These are phyloP conservation scores for Fragaria iinumae DNA, from an alignment of 306 rosid genomes.

Conservation along the genomic window DNA sequence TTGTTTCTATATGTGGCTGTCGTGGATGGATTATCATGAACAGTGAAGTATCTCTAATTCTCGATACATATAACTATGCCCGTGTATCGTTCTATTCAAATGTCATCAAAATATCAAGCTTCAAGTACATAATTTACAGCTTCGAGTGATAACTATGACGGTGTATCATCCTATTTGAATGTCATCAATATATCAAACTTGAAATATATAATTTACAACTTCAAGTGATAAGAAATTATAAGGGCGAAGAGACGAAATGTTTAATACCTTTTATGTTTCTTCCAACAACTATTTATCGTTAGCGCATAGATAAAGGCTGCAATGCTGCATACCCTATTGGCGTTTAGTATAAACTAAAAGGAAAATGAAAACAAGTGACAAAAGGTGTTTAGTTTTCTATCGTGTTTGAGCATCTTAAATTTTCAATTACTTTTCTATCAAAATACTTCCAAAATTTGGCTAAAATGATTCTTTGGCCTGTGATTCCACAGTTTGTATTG, in stretches of 20 bases:
- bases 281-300: neutral
- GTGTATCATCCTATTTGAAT: neutral
- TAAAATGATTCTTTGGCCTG: neutral
- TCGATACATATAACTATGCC: no score
- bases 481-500: neutral
- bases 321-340: neutral
- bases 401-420: neutral
- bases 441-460: constrained; percentile 3
- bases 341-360: neutral
- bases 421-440: neutral
- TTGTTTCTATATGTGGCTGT: neutral
- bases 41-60: neutral
- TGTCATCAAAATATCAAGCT: neutral
- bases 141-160: no score
- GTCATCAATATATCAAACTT: neutral
- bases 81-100: neutral
- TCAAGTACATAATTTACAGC: no score
- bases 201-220: no score
- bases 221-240: no score
- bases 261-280: neutral
- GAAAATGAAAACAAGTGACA: neutral
- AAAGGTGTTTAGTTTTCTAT: neutral
- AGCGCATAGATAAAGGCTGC: neutral
- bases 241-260: neutral
- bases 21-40: neutral